Conservation (phyloP, 306 rosid genomes). For the Cucurbita argyrosperma region DNA sequence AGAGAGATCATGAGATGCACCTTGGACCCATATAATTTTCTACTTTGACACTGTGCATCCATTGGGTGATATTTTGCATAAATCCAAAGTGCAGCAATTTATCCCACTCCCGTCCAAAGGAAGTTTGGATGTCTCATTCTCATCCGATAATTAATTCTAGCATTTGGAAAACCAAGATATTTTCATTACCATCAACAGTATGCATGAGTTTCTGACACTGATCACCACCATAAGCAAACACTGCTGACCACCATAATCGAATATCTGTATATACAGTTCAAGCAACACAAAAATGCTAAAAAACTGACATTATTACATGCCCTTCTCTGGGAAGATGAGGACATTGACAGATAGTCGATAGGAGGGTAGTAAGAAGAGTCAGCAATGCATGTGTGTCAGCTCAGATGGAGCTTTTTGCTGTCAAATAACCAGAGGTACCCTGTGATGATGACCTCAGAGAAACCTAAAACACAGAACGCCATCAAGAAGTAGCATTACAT, state of each 20-base stretch:
- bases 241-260: background rate
- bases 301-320: background rate
- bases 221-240: background rate
- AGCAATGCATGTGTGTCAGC: background rate
- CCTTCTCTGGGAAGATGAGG: background rate
- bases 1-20: background rate
- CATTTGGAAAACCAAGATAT: background rate
- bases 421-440: background rate
- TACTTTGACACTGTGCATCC: background rate
- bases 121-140: background rate
- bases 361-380: background rate
- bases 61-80: background rate
- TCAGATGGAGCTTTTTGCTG: background rate
- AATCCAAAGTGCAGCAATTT: background rate
- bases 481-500: background rate
- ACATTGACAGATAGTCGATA: background rate
- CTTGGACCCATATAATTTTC: background rate
- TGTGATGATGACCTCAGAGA: background rate
- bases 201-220: background rate
- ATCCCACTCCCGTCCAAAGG: background rate
- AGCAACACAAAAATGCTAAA: background rate
- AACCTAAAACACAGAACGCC: background rate
- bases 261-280: background rate
- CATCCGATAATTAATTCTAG: background rate
- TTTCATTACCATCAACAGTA: background rate